Evolutionary conservation across 192 early-diverging fungal genomes (phyloP).

Genomic region (Backusella macrospora): DNA sequence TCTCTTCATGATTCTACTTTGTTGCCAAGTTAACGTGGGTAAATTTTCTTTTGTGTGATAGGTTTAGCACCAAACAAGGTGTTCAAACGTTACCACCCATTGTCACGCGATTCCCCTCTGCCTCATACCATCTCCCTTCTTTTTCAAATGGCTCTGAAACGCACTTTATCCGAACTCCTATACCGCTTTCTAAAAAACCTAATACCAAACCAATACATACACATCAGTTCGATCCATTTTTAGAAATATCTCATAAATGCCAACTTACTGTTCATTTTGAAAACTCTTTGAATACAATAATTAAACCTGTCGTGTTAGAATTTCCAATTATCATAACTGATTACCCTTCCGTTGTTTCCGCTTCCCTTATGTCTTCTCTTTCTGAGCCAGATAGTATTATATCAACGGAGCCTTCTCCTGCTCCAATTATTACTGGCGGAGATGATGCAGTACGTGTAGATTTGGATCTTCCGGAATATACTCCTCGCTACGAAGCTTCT

Average conservation of each 20-base stretch:
- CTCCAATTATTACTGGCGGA: slow-evolving; percentile 6
- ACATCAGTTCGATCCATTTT: slow-evolving; percentile 36
- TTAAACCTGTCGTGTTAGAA: slow-evolving; percentile 25
- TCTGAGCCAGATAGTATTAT: neutral
- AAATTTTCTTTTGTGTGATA: slow-evolving; percentile 22
- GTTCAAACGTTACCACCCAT: slow-evolving; percentile 32
- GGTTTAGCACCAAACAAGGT: slow-evolving; percentile 30
- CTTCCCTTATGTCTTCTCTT: neutral
- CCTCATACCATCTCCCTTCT: slow-evolving; percentile 30
- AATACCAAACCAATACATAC: slow-evolving; percentile 3
- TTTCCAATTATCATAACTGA: slow-evolving; percentile 43
- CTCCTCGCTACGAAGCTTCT: slow-evolving; percentile 29
- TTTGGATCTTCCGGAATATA: slow-evolving; percentile 44
- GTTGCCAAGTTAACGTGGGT: neutral
- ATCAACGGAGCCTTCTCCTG: neutral
- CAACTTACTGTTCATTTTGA: slow-evolving; percentile 34
- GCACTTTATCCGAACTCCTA: slow-evolving; percentile 38
- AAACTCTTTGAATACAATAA: neutral
- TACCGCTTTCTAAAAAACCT: slow-evolving; percentile 24
- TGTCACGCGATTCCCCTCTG: slow-evolving; percentile 25
- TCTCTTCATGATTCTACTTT: neutral
- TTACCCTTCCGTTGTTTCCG: slow-evolving; percentile 17
- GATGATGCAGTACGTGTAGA: slow-evolving; percentile 41
- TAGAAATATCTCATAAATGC: slow-evolving; percentile 38
- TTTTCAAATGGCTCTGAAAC: slow-evolving; percentile 36